Evolutionary conservation across 1,284 basidiomycete species (phyloP), one percentile per base, ranked within the genome.

Genomic region (Cryptococcus hybrid): DNA sequence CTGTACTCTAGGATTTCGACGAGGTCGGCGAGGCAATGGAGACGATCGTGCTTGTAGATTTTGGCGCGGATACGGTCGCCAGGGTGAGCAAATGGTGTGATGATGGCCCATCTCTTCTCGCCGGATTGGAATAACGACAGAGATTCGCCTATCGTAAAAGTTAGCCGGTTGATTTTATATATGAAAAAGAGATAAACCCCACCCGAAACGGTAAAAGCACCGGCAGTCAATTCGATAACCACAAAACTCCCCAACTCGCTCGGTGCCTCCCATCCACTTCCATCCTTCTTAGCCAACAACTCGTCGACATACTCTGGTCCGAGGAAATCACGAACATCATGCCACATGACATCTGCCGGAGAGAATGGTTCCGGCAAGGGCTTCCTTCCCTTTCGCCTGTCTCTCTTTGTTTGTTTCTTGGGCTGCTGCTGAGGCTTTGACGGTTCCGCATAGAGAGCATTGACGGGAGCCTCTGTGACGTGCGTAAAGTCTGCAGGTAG

Each of bases 61-160:
- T 85, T 84, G 2, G 84, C 87, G 40, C 83, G 82, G 46, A 94
- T 84, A 30, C 78, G 83, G 76, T 97, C 93, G 9, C 86, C 87
- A 0, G 92, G 90, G 13, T 96, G 82, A 3, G 86, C 84, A 65
- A 92, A 90, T 0, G 92, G 93, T 0, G 89, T 84, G 36, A 90
- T 81, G 39, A 95, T 80, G 0, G 87, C 86, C 89, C 92, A 95
- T 62, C 68, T 69, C 2, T 80, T 81, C 51, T 80, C 77, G 0
- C 45, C 44, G 3, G 47, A 47, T 8, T 15, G 24, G 24, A 37
- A 83, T 13, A 84, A 64, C 1, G 84, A 88, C n/a, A 92, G 76
- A 0, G 86, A 88, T 65, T 87, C 85, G 52, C 88, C 88, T 90
- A 64, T n/a, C n/a, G 2, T 34, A 24, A 13, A 36, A 49, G 5